phyloP scores from a whole-genome alignment of 1,284 basidiomycete species.

The Ganoderma multipileum region DNA sequence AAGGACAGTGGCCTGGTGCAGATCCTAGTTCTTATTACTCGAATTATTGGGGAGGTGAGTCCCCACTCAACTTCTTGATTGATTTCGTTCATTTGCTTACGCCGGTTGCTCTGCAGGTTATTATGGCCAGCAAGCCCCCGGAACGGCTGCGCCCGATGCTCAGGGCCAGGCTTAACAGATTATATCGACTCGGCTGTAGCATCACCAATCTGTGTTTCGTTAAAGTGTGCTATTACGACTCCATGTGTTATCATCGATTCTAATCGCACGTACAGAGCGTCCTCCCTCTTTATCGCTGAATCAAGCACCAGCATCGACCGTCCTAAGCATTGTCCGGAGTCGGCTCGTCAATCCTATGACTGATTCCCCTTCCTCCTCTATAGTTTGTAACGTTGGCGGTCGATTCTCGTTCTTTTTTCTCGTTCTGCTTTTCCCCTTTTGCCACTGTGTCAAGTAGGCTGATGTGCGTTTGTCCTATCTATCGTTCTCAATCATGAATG shows the following conservation, averaged over 20 bases:
- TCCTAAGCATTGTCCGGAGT: conserved; percentile 14
- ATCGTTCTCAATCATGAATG: conserved; percentile 17
- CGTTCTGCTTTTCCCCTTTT: background rate
- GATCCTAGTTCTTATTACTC: conserved; percentile 81
- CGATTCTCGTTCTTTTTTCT: background rate
- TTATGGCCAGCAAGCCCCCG: conserved; percentile 73
- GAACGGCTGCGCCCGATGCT: conserved; percentile 59
- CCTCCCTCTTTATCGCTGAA: conserved; percentile 18
- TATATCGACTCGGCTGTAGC: conserved; percentile 33
- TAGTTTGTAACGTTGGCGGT: conserved; percentile 16
- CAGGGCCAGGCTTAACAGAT: conserved; percentile 63
- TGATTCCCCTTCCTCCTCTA: conserved; percentile 11
- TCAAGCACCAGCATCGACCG: conserved; percentile 7
- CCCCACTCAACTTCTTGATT: background rate
- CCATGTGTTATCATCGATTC: conserved; percentile 14
- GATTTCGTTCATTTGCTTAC: background rate
- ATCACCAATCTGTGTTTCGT: conserved; percentile 33
- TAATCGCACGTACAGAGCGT: conserved; percentile 26
- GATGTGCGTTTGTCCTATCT: conserved; percentile 21
- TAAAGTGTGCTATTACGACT: conserved; percentile 36
- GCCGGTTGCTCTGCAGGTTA: conserved; percentile 58
- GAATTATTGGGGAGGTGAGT: conserved; percentile 84
- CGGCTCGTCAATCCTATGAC: background rate
- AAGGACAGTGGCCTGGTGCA: conserved; percentile 71
- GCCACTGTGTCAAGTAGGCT: conserved; percentile 24